Evolutionary conservation across 2,329 filamentous ascomycete genomes (phyloP).

Genomic region (Leptographium procerum): DNA sequence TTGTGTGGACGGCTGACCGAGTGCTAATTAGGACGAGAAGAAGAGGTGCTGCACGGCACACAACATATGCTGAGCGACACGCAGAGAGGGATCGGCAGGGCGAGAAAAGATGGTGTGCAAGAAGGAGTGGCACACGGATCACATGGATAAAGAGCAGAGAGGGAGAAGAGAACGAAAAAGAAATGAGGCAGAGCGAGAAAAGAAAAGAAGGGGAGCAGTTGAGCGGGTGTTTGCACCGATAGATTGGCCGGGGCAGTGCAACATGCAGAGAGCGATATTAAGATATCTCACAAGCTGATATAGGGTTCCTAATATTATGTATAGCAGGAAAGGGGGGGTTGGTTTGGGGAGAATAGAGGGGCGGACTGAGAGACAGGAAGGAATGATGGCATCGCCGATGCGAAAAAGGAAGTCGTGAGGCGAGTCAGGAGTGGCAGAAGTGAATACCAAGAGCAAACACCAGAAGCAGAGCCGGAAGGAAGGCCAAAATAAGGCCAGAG

Average conservation of each 20-base stretch:
- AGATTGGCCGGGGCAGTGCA: background rate
- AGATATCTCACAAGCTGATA: no score
- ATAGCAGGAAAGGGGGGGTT: background rate
- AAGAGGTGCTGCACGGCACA: no score
- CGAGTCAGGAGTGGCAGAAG: no score
- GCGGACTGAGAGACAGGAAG: background rate
- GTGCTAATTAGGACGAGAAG: no score
- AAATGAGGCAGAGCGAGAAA: background rate
- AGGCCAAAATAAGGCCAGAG: background rate
- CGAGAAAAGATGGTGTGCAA: background rate
- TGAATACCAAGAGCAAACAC: no score
- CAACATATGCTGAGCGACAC: background rate
- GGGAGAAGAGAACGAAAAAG: background rate
- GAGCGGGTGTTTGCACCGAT: background rate
- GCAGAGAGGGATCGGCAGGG: background rate
- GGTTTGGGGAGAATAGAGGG: background rate
- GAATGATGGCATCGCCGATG: background rate
- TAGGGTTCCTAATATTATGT: no score
- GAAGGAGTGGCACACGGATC: background rate
- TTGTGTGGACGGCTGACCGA: no score
- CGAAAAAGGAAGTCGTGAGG: no score
- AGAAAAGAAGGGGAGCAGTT: background rate
- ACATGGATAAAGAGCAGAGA: background rate
- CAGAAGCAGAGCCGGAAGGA: no score
- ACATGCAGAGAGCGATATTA: background rate